Evolutionary conservation across 495 filamentous ascomycete species (phyloP).

Genomic region (Daldinia decipiens): DNA sequence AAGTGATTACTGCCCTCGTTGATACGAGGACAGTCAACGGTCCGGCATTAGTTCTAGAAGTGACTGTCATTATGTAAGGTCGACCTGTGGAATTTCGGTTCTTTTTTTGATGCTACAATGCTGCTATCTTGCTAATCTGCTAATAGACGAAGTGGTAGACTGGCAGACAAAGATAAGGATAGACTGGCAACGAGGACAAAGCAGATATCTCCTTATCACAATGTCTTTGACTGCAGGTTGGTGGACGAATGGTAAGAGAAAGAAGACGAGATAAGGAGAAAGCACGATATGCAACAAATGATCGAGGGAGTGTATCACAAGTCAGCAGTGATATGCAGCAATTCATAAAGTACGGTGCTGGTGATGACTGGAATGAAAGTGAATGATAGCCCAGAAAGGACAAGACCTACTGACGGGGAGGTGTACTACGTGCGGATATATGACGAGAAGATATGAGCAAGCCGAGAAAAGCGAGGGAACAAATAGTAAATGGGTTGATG

Average conservation of each 20-base stretch:
- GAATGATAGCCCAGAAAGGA: conserved; percentile 21
- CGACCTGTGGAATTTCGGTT: conserved; percentile 5
- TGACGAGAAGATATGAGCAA: conserved; percentile 30
- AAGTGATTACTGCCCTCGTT: conserved; percentile 80
- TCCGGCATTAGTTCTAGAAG: conserved; percentile 33
- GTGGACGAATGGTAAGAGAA: conserved; percentile 31
- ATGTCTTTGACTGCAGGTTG: conserved; percentile 10
- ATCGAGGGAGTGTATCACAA: conserved; percentile 15
- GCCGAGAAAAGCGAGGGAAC: conserved; percentile 12
- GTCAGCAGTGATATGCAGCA: conserved; percentile 9
- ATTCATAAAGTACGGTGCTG: conserved; percentile 3
- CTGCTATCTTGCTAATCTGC: conserved; percentile 9
- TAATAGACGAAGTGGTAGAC: conserved; percentile 12
- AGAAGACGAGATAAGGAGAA: conserved; percentile 28
- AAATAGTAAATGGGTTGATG: conserved; percentile 26
- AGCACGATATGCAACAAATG: conserved; percentile 5
- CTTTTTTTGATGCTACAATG: conserved; percentile 6
- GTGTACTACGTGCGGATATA: conserved; percentile 30
- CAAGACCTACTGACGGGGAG: conserved; percentile 18
- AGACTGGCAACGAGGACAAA: conserved; percentile 24
- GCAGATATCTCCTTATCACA: conserved; percentile 32
- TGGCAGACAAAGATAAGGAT: conserved; percentile 21
- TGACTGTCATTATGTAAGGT: conserved; percentile 44
- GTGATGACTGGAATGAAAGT: conserved; percentile 19
- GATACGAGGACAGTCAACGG: conserved; percentile 76